Base-by-base conservation (phyloP, 257 asterid species). In the Osmanthus fragrans region DNA sequence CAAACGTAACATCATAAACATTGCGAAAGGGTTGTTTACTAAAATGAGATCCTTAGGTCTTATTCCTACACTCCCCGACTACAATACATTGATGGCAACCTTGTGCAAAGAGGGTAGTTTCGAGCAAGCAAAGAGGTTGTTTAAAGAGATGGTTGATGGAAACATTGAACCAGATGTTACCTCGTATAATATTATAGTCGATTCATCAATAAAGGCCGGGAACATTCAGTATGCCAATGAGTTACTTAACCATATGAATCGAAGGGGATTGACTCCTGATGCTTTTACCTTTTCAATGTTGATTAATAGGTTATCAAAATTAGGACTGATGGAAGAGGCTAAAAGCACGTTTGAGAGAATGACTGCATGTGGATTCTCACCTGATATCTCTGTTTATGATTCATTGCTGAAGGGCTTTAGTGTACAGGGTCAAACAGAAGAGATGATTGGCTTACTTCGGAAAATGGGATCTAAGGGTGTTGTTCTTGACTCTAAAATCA, bases 21-120 rank as follows among this genome's bases (percentile, higher is more conserved):
- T 92, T 30, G 97, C 97, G 11, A 92, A 92, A 82, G 96, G 97
- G 16, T 37, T 88, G 64, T 92, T 92, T 79, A 58, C 54, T 72
- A 83, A 80, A 79, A 85, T 89, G 91, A 87, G 84, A 80, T 79
- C 49, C 4, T 33, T 12, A 0, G 96, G 96, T 70, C 88, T 81
- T 37, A 36, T 63, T 74, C 96, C 90, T 4, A 80, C 86, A 23
- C 34, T 79, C n/a, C 83, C 45, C 25, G 88, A 87, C 75, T 90
- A 92, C 86, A 90, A 87, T 79, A 64, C 79, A 4, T 80, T 92
- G 88, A 84, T 92, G 94, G 85, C 83, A 18, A 83, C 94, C 64
- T 88, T 90, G 76, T 85, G 91, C 77, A 82, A 34, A 71, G 96
- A 92, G 84, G 78, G 96, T 81, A 90, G 96, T 79, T 25, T 88